Conservation (phyloP, 352 stramenopile species). For the Globisporangium ultimum region DNA sequence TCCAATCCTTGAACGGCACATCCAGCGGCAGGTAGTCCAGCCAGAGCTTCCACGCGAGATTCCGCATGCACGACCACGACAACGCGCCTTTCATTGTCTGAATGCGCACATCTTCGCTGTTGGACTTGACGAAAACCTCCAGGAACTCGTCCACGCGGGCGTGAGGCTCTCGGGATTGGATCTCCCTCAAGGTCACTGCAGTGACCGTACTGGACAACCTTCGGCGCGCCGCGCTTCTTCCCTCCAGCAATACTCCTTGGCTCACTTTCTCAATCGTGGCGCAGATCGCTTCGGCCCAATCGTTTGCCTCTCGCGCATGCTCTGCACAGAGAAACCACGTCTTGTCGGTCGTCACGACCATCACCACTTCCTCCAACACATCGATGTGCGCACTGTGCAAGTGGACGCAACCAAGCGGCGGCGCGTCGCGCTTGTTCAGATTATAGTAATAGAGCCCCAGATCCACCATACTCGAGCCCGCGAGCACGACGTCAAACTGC, state of each 20-base stretch:
- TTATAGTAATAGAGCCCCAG: conserved; percentile 70
- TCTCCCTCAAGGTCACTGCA: conserved; percentile 43
- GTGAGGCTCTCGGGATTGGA: conserved; percentile 51
- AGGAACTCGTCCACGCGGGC: conserved; percentile 69
- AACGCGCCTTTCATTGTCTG: conserved; percentile 63
- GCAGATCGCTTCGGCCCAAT: conserved; percentile 68
- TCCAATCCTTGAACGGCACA: conserved; percentile 48
- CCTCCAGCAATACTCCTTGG: conserved; percentile 17
- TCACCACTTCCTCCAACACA: conserved; percentile 70
- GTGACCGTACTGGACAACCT: conserved; percentile 45
- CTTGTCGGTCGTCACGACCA: conserved; percentile 71
- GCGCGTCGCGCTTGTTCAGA: conserved; percentile 27
- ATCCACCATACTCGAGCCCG: conserved; percentile 43
- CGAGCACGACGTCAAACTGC: conserved; percentile 61
- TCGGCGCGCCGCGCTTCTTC: conserved; percentile 15
- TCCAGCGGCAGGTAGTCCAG: conserved; percentile 48
- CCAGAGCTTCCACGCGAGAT: conserved; percentile 71
- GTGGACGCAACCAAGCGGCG: conserved; percentile 45
- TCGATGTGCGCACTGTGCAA: conserved; percentile 70
- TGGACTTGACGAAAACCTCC: conserved; percentile 62
- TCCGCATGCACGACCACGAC: conserved; percentile 72
- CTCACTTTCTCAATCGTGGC: conserved; percentile 47
- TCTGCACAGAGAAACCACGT: conserved; percentile 81
- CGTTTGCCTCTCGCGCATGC: conserved; percentile 41
- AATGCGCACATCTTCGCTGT: conserved; percentile 36